phyloP scores from a whole-genome alignment of 257 asterid genomes.

The Sherardia arvensis region DNA sequence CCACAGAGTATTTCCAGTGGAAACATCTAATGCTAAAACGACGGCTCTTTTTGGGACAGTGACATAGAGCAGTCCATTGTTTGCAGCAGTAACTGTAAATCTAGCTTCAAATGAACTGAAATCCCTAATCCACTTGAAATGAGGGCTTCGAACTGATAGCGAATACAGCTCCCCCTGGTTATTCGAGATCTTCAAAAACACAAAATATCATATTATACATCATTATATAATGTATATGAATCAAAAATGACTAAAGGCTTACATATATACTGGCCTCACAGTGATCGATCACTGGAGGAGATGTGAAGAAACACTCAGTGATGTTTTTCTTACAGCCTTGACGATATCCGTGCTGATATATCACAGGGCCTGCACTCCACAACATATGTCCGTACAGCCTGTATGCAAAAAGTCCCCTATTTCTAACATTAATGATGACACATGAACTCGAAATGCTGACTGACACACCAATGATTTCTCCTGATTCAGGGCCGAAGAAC shows the following conservation, averaged over 20 bases:
- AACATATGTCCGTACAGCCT: slow-evolving; percentile 48
- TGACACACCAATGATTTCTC: slow-evolving; percentile 61
- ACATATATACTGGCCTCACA: slow-evolving; percentile 90
- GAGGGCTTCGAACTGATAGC: slow-evolving; percentile 59
- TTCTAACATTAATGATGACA: slow-evolving; percentile 46
- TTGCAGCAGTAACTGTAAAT: slow-evolving; percentile 52
- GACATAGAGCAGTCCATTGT: slow-evolving; percentile 63
- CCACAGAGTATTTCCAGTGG: slow-evolving; percentile 67
- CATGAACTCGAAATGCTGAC: slow-evolving; percentile 67
- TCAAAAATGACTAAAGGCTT: slow-evolving; percentile 7
- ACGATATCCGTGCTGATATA: slow-evolving; percentile 71
- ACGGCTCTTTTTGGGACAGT: slow-evolving; percentile 37
- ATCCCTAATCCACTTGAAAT: slow-evolving; percentile 85
- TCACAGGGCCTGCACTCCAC: slow-evolving; percentile 87
- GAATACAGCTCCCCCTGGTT: slow-evolving; percentile 79
- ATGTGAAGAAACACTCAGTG: slow-evolving; percentile 58
- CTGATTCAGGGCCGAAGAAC: slow-evolving; percentile 55
- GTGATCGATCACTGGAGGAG: slow-evolving; percentile 75
- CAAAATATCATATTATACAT: neutral
- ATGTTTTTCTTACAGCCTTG: slow-evolving; percentile 71
- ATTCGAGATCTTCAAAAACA: slow-evolving; percentile 52
- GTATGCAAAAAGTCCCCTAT: slow-evolving; percentile 67
- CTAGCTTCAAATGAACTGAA: slow-evolving; percentile 50
- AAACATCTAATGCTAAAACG: slow-evolving; percentile 60
- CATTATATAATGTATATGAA: neutral